Evolutionary conservation across 83 land plant species (phyloP), one percentile per base, ranked within the genome.

Genomic region (Picea engelmannii): DNA sequence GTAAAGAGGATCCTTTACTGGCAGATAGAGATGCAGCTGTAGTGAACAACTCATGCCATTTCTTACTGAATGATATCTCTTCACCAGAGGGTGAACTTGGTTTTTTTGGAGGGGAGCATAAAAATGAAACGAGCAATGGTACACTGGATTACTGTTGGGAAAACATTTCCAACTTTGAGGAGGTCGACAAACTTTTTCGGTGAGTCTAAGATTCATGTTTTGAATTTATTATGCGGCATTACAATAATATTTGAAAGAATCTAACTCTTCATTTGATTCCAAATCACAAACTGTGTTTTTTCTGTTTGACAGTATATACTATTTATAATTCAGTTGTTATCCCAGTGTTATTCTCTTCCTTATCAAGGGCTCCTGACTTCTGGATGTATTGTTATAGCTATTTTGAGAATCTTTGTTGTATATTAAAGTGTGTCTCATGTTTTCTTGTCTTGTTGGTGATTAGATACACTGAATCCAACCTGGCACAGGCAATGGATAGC

Each of bases 121-220:
- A 59, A 47, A 80, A 63, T 55, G 81, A 49, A 21, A 83, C 31
- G 17, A 78, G 75, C 80, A 67, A 78, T 24, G 38, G 55, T 21
- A 62, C 76, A 64, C 70, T 83, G 68, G 84, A 83, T 25, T 83
- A 63, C 42, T 23, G 82, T 31, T 79, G 81, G 81, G 84, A 67
- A 67, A 79, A 79, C 74, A 83, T 76, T 66, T 66, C 65, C 74
- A 65, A 83, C 58, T 65, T 83, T 44, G 84, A 83, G 42, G 84
- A 83, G 69, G 80, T 83, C 7, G 84, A 78, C 20, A 83, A 65
- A 78, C 67, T 78, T 8, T 83, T 83, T 66, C 38, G 62, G 84
- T 83, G 79, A 78, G 84, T 78, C 42, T 49, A 38, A 20, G 44
- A 24, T 76, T 62, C 44, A 59, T 31, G 47, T 12, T 52, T 70